Evolutionary conservation across 768 basidiomycete species (phyloP).

Genomic region (Boletus barrowsii): DNA sequence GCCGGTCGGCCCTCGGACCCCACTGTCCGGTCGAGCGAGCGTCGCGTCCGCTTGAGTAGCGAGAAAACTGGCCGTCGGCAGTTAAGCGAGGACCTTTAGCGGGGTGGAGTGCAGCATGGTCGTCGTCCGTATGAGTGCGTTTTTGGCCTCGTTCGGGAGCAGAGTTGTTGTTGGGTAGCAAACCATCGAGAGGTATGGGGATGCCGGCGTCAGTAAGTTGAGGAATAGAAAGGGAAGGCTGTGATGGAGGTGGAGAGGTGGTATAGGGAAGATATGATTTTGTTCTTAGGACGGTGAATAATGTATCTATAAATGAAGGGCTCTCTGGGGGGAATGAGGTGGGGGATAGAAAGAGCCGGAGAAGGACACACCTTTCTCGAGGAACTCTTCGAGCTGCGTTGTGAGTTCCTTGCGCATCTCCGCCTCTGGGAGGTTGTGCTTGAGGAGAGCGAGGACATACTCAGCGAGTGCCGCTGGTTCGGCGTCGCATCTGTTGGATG

Average conservation of each 20-base stretch:
- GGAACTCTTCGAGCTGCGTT: conserved; percentile 83
- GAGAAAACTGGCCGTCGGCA: conserved; percentile 62
- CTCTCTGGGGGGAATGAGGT: conserved; percentile 46
- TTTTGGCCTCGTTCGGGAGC: conserved; percentile 61
- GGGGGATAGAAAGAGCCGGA: neutral
- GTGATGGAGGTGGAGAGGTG: conserved; percentile 38
- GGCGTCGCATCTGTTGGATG: conserved; percentile 76
- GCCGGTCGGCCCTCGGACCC: conserved; percentile 34
- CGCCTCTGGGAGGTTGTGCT: conserved; percentile 79
- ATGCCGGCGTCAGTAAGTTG: conserved; percentile 58
- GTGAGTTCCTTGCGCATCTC: conserved; percentile 80
- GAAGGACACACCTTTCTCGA: conserved; percentile 71
- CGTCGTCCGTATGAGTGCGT: conserved; percentile 61
- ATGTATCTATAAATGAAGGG: conserved; percentile 72
- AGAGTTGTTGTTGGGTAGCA: conserved; percentile 45
- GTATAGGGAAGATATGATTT: conserved; percentile 83
- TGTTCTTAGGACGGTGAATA: conserved; percentile 81
- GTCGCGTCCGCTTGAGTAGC: conserved; percentile 49
- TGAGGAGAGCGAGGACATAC: conserved; percentile 90
- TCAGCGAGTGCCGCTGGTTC: conserved; percentile 92
- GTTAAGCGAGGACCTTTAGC: conserved; percentile 71
- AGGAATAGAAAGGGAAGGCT: conserved; percentile 35
- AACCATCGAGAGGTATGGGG: conserved; percentile 72
- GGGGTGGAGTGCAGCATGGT: conserved; percentile 54
- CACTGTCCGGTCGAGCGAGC: conserved; percentile 42